Evolutionary conservation across 768 basidiomycete species (phyloP).

Genomic region (Pisolithus marmoratus): DNA sequence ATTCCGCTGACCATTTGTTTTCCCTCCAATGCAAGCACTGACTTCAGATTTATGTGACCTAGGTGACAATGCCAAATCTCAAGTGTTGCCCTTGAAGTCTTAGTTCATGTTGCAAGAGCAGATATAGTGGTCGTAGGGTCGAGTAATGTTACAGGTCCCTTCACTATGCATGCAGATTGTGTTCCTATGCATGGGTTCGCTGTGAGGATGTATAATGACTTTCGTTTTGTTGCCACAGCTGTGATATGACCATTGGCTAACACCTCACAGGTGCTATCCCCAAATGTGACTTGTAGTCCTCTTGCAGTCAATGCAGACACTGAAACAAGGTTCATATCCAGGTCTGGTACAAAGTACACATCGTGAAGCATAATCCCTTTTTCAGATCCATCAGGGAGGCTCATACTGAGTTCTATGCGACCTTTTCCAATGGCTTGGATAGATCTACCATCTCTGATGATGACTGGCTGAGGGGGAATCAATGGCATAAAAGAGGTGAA

Average conservation of each 20-base stretch:
- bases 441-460: background rate
- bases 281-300: background rate
- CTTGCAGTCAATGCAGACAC: conserved; percentile 7
- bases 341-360: conserved; percentile 1
- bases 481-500: background rate
- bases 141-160: background rate
- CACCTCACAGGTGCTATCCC: background rate
- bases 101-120: background rate
- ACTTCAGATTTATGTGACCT: background rate
- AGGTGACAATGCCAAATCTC: conserved; percentile 2
- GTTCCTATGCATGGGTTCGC: background rate
- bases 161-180: background rate
- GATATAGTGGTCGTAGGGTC: background rate
- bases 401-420: background rate
- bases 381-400: background rate
- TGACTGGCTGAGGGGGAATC: background rate
- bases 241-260: background rate
- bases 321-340: conserved; percentile 14
- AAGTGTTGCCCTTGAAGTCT: background rate
- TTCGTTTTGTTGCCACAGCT: background rate
- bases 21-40: background rate
- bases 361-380: background rate
- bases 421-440: conserved; percentile 3
- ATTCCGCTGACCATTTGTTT: conserved; percentile 6
- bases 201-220: conserved; percentile 3